Evolutionary conservation across 164 flowering plant species (phyloP).

Genomic region (Liquidambar formosana): DNA sequence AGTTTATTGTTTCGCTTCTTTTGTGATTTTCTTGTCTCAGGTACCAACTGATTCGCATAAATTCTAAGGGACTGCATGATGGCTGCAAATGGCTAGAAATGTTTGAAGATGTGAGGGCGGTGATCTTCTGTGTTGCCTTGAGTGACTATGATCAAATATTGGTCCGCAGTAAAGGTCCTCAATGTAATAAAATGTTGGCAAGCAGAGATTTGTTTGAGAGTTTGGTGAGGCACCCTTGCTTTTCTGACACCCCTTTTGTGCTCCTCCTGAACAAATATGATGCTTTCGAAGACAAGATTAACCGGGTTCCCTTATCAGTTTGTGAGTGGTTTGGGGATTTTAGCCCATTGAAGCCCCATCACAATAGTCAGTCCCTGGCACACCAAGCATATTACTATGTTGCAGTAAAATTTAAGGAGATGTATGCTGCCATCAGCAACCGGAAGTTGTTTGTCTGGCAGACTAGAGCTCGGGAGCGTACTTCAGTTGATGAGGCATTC

Average conservation of each 20-base stretch:
- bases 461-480: constrained; percentile 39
- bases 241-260: constrained; percentile 44
- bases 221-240: constrained; percentile 47
- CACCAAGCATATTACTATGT: constrained; percentile 54
- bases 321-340: constrained; percentile 65
- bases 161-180: constrained; percentile 19
- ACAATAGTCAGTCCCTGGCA: constrained; percentile 40
- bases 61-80: constrained; percentile 44
- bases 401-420: constrained; percentile 58
- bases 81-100: constrained; percentile 64
- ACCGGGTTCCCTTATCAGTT: constrained; percentile 30
- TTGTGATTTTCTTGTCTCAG: constrained; percentile 16
- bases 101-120: constrained; percentile 57
- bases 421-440: constrained; percentile 39
- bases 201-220: constrained; percentile 50
- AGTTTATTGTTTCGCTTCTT: background rate
- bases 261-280: constrained; percentile 58
- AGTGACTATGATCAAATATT: constrained; percentile 50
- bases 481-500: constrained; percentile 49
- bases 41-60: constrained; percentile 48
- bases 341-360: constrained; percentile 41
- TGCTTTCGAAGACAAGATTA: constrained; percentile 50
- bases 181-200: constrained; percentile 46
- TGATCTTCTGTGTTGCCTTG: constrained; percentile 49
- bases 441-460: constrained; percentile 54